Evolutionary conservation across 2,329 filamentous ascomycete genomes (phyloP), one percentile per base, ranked within the genome.

Genomic region (Colletotrichum eleusines): DNA sequence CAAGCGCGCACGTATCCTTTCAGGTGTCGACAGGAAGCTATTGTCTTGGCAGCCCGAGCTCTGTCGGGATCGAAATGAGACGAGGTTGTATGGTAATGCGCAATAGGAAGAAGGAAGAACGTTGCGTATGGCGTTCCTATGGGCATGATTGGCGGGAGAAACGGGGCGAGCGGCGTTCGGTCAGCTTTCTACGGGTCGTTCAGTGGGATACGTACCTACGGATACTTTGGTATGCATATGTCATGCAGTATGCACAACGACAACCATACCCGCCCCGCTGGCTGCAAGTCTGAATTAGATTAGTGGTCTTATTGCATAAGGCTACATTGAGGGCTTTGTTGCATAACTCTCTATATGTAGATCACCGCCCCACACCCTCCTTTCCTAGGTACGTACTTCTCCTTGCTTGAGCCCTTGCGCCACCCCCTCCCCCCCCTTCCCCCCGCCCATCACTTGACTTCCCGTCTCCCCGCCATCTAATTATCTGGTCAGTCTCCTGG

Each of bases 31-130:
- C 14, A n/a, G 28, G 54, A 63, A 67, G 68, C 68, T 68, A 71
- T 58, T 68, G 63, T 67, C 68, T 71, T 71, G 68, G 68, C 68
- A 26, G 38, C 35, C 35, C n/a, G 63, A 62, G 55, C 51, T 71
- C 35, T 20, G 59, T 62, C 44, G 26, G 46, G 44, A 58, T 51
- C 18, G 50, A 65, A 51, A 68, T 68, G 58, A 57, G 51, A 61
- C 63, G 67, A 71, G 42, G 64, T 68, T 58, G 55, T 53, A 48
- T 68, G 63, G 67, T 51, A 64, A 71, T 68, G 68, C 63, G 58
- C 64, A 53, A 18, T 33, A 57, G 23, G 46, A 63, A 58, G 61
- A 57, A 61, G 40, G 33, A 50, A n/a, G 31, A 16, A 51, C 42
- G 50, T 51, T 57, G 33, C 35, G 14, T 9, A 44, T 42, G 31